phyloP scores from a whole-genome alignment of 192 early-diverging fungal species.

The Backusella westeae region DNA sequence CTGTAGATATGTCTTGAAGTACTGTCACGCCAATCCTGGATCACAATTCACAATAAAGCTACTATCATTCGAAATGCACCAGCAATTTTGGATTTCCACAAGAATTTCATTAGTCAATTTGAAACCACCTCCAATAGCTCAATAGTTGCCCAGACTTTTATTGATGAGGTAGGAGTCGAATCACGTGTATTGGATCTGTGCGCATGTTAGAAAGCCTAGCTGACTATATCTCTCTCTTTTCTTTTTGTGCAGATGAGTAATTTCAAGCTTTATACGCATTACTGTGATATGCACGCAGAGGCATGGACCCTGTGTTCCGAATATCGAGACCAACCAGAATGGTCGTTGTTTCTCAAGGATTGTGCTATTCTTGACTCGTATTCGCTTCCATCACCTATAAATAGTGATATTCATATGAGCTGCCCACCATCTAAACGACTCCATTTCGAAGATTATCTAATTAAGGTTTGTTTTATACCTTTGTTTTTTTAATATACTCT shows the following conservation, averaged over 20 bases:
- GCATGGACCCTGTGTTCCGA: constrained; percentile 27
- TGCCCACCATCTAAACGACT: constrained; percentile 8
- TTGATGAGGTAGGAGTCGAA: constrained; percentile 18
- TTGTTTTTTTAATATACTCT: not conserved
- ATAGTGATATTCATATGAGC: not conserved
- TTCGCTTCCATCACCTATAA: not conserved
- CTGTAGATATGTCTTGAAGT: constrained; percentile 17
- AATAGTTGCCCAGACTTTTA: constrained; percentile 18
- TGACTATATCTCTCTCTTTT: not conserved
- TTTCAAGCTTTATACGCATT: constrained; percentile 25
- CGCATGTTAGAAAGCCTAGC: constrained; percentile 1
- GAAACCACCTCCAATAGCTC: constrained; percentile 1
- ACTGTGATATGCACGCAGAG: constrained; percentile 27
- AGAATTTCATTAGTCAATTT: constrained; percentile 11
- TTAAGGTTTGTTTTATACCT: constrained; percentile 20
- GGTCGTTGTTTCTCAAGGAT: constrained; percentile 24
- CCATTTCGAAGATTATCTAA: constrained; percentile 38
- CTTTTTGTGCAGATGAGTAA: constrained; percentile 9
- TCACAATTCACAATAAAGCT: constrained; percentile 16
- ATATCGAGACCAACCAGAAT: constrained; percentile 30
- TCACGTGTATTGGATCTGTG: not conserved
- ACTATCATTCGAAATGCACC: constrained; percentile 27
- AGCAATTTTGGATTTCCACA: constrained; percentile 18
- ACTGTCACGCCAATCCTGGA: constrained; percentile 21
- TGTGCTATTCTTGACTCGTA: constrained; percentile 12